Evolutionary conservation across 2,329 filamentous ascomycete genomes (phyloP).

Genomic region (Fusarium sp.): DNA sequence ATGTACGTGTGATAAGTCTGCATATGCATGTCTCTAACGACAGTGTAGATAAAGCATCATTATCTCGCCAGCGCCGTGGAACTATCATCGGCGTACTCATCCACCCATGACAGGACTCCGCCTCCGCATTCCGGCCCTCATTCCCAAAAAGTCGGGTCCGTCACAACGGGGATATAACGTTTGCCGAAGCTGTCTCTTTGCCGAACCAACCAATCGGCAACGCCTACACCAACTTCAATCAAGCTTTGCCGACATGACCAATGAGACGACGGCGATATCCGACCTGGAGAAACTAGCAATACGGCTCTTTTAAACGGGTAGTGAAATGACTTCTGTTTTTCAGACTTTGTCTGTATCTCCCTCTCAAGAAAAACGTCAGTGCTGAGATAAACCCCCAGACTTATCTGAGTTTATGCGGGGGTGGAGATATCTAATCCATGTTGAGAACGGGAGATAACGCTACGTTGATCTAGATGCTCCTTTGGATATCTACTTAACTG

Average conservation of each 20-base stretch:
- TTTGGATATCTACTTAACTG: conserved; percentile 16
- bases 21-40: not conserved
- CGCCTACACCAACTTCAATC: not conserved
- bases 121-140: not conserved
- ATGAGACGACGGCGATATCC: conserved; percentile 2
- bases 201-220: conserved; percentile 36
- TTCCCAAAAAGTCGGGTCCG: conserved; percentile 2
- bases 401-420: conserved; percentile 18
- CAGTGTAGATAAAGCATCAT: not conserved
- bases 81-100: too few species aligned
- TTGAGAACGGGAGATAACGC: not conserved
- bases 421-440: conserved; percentile 14
- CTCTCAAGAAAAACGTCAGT: not conserved
- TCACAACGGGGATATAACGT: too few species aligned
- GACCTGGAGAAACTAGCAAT: conserved; percentile 2
- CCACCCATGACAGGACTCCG: too few species aligned
- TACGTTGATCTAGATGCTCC: not conserved
- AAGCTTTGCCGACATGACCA: conserved; percentile 34
- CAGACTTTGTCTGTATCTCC: not conserved
- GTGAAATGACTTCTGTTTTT: not conserved
- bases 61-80: too few species aligned
- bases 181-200: conserved; percentile 2
- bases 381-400: conserved; percentile 14
- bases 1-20: not conserved
- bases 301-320: conserved; percentile 21